Evolutionary conservation across 352 stramenopile genomes (phyloP), one percentile per base, ranked within the genome.

Genomic region (Phytophthora uliginosa): DNA sequence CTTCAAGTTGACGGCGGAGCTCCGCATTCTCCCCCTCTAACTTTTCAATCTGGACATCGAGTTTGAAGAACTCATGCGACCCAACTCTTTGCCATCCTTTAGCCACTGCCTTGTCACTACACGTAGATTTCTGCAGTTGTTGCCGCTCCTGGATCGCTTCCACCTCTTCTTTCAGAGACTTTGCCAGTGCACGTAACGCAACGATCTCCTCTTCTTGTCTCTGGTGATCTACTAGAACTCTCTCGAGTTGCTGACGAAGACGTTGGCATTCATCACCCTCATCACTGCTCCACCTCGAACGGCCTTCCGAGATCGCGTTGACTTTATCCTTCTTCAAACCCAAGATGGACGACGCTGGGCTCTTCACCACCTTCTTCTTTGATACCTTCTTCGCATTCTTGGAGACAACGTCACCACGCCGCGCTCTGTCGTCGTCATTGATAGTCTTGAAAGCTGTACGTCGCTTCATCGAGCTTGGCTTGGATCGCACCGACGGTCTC

Each of bases 131-230:
- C 42, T 64, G 31, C 47, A 63, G 34, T 15, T 72, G 66, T 17
- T 62, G 70, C 15, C 47, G 64, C 17, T 76, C 59, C 9, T 85
- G 77, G 47, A 85, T 87, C 7, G 40, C 31, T 58, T 90, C 77
- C 7, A 90, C 85, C 48, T 92, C 81, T 40, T 82, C 73, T 63
- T 87, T 89, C 4, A 92, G 60, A 1, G 83, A 86, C 45, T 71
- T 80, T 13, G 83, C 85, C 7, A 92, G 62, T 15, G 83, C 82
- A 58, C 83, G 78, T 12, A 92, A 47, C 10, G 80, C 85, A 7
- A 89, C 78, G 42, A 92, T 85, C 63, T 91, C 85, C 26, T 92
- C 83, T 51, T 83, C 73, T 67, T 90, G 83, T 24, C 78, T 75
- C 45, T 85, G 66, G n/a, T 87, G 78, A 45, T 89, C 74, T 0